Base-by-base conservation (phyloP, 441 rosid genomes). In the Gossypium schwendimanii region DNA sequence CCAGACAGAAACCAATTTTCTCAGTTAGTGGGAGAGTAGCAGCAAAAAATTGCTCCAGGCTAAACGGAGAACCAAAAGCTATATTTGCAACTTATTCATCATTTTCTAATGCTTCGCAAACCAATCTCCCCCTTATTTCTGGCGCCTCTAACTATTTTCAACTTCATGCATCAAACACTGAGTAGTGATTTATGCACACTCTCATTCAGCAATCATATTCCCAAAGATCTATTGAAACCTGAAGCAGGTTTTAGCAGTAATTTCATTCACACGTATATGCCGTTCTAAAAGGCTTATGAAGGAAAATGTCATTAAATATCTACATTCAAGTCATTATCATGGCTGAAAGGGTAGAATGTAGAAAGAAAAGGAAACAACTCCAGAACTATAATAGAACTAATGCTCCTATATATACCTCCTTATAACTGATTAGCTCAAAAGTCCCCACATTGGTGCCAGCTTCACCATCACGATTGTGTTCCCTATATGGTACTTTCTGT, bases 391-490 rank as follows among this genome's bases (percentile, higher is more conserved):
- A 26, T 45, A 23, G 45, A 74, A 73, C 73, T 45, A 69, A 73
- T 20, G 57, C 76, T 77, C 79, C 78, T 68, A 59, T 70, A 72
- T 72, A 76, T 76, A 81, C 82, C 81, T 86, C 84, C 85, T 81
- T 76, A 74, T 17, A 79, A 74, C 73, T 60, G 57, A 84, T 79
- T 62, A 83, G 81, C 81, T 74, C 84, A 82, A 80, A 83, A 74
- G 72, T 76, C 67, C 82, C 81, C 77, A 84, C 79, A 69, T 31
- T 72, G 73, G 82, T 77, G 68, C 57, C 83, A 79, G 86, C 82
- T 75, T 79, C 86, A 70, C 76, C 84, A 73, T 69, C 73, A 79
- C 12, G 76, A 69, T 70, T 76, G 21, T 77, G 63, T 76, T 77
- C 71, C 73, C 76, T 83, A 82, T 49, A 58, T 57, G 77, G 62